Base-by-base conservation (phyloP, 177 flowering plant species). In the Vitis hybrid region DNA sequence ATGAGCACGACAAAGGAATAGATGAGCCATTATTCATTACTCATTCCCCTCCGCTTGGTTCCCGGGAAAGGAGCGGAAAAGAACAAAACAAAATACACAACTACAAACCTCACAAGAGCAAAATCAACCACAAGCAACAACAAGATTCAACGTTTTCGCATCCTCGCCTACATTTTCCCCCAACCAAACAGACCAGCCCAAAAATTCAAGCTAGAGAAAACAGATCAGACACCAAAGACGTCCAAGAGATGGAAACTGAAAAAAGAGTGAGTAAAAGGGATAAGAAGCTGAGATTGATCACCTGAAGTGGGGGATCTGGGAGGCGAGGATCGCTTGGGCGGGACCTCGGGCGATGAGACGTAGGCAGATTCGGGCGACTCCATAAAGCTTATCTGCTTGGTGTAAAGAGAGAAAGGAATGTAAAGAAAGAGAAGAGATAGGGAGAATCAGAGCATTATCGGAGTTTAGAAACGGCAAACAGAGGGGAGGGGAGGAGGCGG, bases 321-420 rank as follows among this genome's bases (percentile, higher is more conserved):
- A 27, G 62, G 73, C 61, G 56, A 59, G 41, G 84, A 77, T 58
- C 80, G 70, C 66, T 71, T 73, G 50, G 76, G 65, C 20, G 71
- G 64, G 9, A 60, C 75, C 73, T 78, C 82, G 50, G 82, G 84
- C n/a, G 84, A 81, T 3, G 86, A 79, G 3, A 73, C 82, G 78
- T 79, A 81, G 1, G 82, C 73, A 4, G 84, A 78, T 61, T 81
- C 84, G n/a, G 77, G 77, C 13, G 86, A 73, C 61, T 81, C 86
- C 86, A 83, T 83, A 12, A 14, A 18, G 46, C 8, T 48, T 18
- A 12, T 56, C 17, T 35, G 13, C 48, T 13, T 18, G 3, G 21
- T 20, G 15, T 17, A n/a, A 5, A 61, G 15, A 61, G 41, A 53
- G 58, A 67, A 24, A 65, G 7, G 9, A 15, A 35, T 21, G 11